Conservation (phyloP, 164 flowering plant species). For the Tetrastigma voinierianum region DNA sequence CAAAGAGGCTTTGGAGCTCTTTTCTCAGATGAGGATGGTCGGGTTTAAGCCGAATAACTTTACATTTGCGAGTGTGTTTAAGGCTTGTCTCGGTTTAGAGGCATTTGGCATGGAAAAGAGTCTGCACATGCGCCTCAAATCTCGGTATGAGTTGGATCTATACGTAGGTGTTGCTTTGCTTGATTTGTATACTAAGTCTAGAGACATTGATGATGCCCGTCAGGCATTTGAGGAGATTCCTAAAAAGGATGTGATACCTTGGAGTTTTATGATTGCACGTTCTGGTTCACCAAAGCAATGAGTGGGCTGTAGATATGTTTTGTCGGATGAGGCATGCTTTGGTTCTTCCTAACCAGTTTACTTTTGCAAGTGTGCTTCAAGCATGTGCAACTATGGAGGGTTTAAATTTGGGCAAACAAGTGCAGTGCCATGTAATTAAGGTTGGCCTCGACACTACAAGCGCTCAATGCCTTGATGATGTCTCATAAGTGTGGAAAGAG, state of each 20-base stretch:
- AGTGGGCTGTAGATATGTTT: slow-evolving; percentile 61
- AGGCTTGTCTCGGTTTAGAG: slow-evolving; percentile 67
- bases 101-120: slow-evolving; percentile 46
- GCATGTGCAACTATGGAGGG: slow-evolving; percentile 57
- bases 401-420: slow-evolving; percentile 58
- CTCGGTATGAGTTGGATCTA: slow-evolving; percentile 50
- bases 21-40: slow-evolving; percentile 47
- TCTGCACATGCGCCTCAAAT: slow-evolving; percentile 63
- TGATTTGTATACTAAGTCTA: slow-evolving; percentile 65
- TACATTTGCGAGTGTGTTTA: slow-evolving; percentile 66
- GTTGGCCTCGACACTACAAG: too few species aligned
- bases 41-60: slow-evolving; percentile 70
- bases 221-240: slow-evolving; percentile 63
- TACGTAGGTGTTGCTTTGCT: slow-evolving; percentile 68
- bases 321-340: slow-evolving; percentile 53
- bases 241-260: slow-evolving; percentile 60
- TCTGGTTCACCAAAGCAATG: slow-evolving; percentile 47
- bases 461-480: slow-evolving; percentile 86
- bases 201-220: slow-evolving; percentile 49
- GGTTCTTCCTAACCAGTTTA: slow-evolving; percentile 73
- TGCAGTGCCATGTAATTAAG: slow-evolving; percentile 58
- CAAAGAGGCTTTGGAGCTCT: slow-evolving; percentile 56
- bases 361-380: slow-evolving; percentile 73
- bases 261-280: slow-evolving; percentile 94
- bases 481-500: slow-evolving; percentile 76